Evolutionary conservation across 108 stramenopile species (phyloP).

Genomic region (Phaeodactylum tricornutum): DNA sequence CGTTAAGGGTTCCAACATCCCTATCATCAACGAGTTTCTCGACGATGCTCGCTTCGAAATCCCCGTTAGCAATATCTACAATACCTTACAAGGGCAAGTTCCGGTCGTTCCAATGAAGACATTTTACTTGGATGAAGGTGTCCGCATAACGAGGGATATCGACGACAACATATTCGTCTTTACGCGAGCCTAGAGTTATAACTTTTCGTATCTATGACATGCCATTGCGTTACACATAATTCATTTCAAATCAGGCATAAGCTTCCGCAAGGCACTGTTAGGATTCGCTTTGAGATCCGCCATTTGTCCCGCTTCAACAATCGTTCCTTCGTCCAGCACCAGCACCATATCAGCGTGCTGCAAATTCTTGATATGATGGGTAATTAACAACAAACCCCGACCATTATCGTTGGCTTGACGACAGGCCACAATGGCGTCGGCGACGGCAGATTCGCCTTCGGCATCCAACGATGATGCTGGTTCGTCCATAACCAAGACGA

Average conservation of each 20-base stretch:
- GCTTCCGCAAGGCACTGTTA: slow-evolving; percentile 27
- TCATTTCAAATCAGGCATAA: slow-evolving; percentile 57
- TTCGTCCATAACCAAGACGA: slow-evolving; percentile 85
- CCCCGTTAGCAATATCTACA: slow-evolving; percentile 64
- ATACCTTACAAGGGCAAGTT: slow-evolving; percentile 32
- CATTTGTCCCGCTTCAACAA: slow-evolving; percentile 37
- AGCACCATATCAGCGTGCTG: slow-evolving; percentile 48
- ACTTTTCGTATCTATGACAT: slow-evolving; percentile 3
- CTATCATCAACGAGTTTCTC: slow-evolving; percentile 56
- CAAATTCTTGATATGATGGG: slow-evolving; percentile 62
- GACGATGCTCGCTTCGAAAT: slow-evolving; percentile 57
- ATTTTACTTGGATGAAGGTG: slow-evolving; percentile 56
- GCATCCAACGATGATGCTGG: slow-evolving; percentile 71
- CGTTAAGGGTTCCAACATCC: slow-evolving; percentile 74
- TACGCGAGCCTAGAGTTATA: slow-evolving; percentile 33
- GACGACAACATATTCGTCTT: slow-evolving; percentile 85
- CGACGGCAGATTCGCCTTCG: slow-evolving; percentile 65
- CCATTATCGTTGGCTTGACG: slow-evolving; percentile 18
- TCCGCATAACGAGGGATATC: slow-evolving; percentile 73
- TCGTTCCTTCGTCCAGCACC: slow-evolving; percentile 56
- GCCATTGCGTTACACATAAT: no score
- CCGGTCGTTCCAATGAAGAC: slow-evolving; percentile 36
- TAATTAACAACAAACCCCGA: slow-evolving; percentile 59
- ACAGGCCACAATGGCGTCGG: slow-evolving; percentile 61
- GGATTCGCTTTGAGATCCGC: slow-evolving; percentile 22